A percentile compares a stretch with the other conserved stretches of the same genome.
Conservation (phyloP, 306 rosid species). For the Argentina anserina region DNA sequence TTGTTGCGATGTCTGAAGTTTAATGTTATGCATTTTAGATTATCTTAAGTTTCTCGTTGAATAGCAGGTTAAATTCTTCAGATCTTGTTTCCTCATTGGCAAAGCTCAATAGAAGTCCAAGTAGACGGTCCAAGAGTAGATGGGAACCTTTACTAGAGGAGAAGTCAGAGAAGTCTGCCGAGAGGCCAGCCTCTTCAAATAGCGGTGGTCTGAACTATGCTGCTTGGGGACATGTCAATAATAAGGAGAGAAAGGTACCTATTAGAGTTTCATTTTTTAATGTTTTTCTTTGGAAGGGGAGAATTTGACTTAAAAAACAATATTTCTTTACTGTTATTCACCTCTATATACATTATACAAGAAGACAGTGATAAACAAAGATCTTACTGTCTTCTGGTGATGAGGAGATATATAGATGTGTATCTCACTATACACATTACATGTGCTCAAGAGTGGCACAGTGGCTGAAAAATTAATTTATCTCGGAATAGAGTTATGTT, state of each 20-base stretch:
- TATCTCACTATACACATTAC: not conserved
- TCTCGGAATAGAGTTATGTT: not conserved
- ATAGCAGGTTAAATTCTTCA: slow-evolving; percentile 49
- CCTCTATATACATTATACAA: not conserved
- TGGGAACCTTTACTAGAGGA: slow-evolving; percentile 97
- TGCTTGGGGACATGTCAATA: slow-evolving; percentile 52
- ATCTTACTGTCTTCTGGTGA: not conserved
- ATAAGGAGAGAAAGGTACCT: slow-evolving; percentile 74
- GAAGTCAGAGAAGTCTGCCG: slow-evolving; percentile 62
- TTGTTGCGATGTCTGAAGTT: not conserved
- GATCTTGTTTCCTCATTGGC: slow-evolving; percentile 44
- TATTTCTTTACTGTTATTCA: not conserved
- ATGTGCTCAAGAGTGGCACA: not conserved
- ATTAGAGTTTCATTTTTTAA: not conserved
- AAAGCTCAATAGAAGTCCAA: slow-evolving; percentile 73
- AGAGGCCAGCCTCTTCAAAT: slow-evolving; percentile 35
- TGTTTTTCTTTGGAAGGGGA: not conserved
- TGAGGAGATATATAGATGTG: not conserved
- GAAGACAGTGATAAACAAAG: not conserved
- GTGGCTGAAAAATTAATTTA: not conserved
- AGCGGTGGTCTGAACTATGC: slow-evolving; percentile 44
- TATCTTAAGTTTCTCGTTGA: slow-evolving; percentile 10
- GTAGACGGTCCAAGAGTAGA: slow-evolving; percentile 76
- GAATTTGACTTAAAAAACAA: not conserved
- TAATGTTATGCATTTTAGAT: not conserved